phyloP scores from a whole-genome alignment of 257 asterid genomes.

The Capsicum chinense region DNA sequence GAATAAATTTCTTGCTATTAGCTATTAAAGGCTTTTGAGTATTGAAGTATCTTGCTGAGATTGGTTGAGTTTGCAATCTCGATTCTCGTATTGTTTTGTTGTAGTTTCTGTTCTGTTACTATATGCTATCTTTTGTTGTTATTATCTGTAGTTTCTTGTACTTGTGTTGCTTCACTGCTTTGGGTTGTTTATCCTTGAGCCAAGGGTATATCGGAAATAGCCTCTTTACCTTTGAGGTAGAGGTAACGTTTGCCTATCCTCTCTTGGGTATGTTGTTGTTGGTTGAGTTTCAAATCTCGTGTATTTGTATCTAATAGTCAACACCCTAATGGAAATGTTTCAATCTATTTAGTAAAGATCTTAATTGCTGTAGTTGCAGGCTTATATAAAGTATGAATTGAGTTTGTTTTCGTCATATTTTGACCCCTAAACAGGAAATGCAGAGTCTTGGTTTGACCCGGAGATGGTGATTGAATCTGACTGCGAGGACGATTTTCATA shows the following conservation, averaged over 20 bases:
- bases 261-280: no score
- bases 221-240: no score
- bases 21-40: neutral
- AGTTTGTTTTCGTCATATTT: conserved; percentile 14
- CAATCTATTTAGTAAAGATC: conserved; percentile 27
- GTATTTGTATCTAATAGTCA: neutral
- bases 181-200: no score
- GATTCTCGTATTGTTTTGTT: no score
- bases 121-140: no score
- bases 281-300: neutral
- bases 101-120: no score
- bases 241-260: no score
- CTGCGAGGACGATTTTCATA: conserved; percentile 84
- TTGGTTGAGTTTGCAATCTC: no score
- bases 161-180: no score
- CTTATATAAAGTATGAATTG: neutral
- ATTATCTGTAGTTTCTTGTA: no score
- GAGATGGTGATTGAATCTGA: conserved; percentile 71
- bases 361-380: neutral
- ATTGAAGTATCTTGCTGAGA: neutral
- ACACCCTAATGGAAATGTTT: conserved; percentile 28
- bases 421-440: conserved; percentile 54
- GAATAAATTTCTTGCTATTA: neutral
- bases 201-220: no score
- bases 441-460: conserved; percentile 83